Conservation (phyloP, 2,329 filamentous ascomycete species). For the Calonectria ilicicola region DNA sequence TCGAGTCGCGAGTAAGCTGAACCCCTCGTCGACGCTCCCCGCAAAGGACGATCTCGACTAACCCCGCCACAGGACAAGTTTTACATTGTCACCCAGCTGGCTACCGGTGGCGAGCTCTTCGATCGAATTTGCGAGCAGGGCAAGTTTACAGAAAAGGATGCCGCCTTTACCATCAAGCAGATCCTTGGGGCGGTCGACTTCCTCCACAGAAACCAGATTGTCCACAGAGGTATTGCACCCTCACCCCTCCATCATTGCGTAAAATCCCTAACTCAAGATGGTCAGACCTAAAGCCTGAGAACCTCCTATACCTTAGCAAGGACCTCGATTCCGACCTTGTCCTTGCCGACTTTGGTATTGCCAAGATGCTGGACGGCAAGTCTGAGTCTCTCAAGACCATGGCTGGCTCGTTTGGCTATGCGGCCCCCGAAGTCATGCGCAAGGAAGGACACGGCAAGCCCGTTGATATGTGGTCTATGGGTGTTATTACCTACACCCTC, state of each 20-base stretch:
- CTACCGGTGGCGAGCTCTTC: slow-evolving; percentile 95
- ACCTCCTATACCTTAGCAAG: slow-evolving; percentile 90
- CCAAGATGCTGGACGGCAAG: slow-evolving; percentile 94
- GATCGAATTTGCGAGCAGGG: slow-evolving; percentile 98
- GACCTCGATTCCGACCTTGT: slow-evolving; percentile 86
- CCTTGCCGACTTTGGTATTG: slow-evolving; percentile 97
- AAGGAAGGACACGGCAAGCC: slow-evolving; percentile 98
- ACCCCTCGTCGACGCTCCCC: slow-evolving; percentile 4
- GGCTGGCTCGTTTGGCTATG: slow-evolving; percentile 98
- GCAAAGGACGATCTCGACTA: slow-evolving; percentile 22
- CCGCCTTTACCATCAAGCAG: slow-evolving; percentile 94
- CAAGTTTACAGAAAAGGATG: slow-evolving; percentile 98
- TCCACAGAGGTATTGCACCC: slow-evolving; percentile 81
- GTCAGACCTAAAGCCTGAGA: slow-evolving; percentile 95
- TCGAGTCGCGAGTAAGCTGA: slow-evolving; percentile 87
- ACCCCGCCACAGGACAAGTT: slow-evolving; percentile 84
- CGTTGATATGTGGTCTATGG: slow-evolving; percentile 99
- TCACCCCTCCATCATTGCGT: neutral
- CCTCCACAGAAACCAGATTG: slow-evolving; percentile 92
- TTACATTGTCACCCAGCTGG: slow-evolving; percentile 97
- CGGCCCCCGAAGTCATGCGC: slow-evolving; percentile 97
- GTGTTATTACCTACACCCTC: slow-evolving; percentile 97
- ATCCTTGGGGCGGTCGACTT: slow-evolving; percentile 94
- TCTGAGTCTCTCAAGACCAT: slow-evolving; percentile 96
- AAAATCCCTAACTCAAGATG: slow-evolving; percentile 8